Evolutionary conservation across 2,329 filamentous ascomycete genomes (phyloP), one percentile per base, ranked within the genome.

Genomic region (Penicillium sp.): DNA sequence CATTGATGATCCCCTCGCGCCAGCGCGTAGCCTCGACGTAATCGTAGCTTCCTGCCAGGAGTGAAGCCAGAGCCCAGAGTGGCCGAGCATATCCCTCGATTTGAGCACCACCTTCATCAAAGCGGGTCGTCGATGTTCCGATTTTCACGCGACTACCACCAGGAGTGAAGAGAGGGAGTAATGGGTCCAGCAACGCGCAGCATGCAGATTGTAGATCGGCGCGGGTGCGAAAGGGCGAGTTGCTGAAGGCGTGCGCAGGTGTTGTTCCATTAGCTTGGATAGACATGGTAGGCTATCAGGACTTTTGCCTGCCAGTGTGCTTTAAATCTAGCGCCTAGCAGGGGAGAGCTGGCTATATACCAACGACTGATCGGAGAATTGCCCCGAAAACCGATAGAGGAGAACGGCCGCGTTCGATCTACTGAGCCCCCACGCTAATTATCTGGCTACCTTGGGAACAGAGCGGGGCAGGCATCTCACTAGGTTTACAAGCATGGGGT

Each of bases 81-180:
- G 89, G 89, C 1, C 89, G 82, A 37, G 85, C 87, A 64, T 86
- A 86, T 20, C 88, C 88, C 71, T 93, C 89, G 27, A 92, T 81
- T 65, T 91, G 88, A 1, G 88, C 88, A 7, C 87, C 89, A 1
- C 84, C 83, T 68, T 90, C 86, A 66, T 92, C 89, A 68, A 91
- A 92, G 21, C 88, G 79, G 17, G 90, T 89, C 15, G 87, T 88
- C 0, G 88, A 90, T 12, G 81, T 83, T 4, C 88, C 88, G 20
- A 86, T 82, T 63, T 84, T 85, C 40, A 91, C 80, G 40, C 88
- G 79, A 9, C 86, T 84, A 64, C 83, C 82, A 36, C 77, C 66
- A 0, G 85, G 84, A 1, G 88, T 91, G 71, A 90, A 89, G 70
- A 89, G 89, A 2, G 85, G 81, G 52, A 85, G 78, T 4, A 92